phyloP scores from a whole-genome alignment of 2,329 filamentous ascomycete genomes.

The Colletotrichum scovillei region DNA sequence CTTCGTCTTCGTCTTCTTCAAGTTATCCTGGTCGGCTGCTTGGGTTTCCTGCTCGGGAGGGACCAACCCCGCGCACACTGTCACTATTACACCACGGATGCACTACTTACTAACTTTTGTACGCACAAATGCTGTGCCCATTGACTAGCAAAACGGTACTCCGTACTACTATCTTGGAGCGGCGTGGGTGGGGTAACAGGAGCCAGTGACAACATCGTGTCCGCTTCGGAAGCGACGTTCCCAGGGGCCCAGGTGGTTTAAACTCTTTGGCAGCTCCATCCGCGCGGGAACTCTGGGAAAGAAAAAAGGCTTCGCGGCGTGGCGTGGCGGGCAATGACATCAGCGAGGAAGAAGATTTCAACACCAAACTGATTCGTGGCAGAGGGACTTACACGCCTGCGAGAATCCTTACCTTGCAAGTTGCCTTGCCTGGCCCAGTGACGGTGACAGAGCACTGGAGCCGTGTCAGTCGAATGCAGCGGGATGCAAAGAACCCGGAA shows the following conservation, averaged over 20 bases:
- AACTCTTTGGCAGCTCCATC: background rate
- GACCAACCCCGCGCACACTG: background rate
- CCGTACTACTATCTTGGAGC: no score
- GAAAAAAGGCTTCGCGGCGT: background rate
- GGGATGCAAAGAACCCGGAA: constrained; percentile 16
- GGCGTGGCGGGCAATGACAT: constrained; percentile 17
- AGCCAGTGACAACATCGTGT: constrained; percentile 24
- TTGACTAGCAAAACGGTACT: background rate
- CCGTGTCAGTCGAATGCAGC: constrained; percentile 27
- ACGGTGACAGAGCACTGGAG: background rate
- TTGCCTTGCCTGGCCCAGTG: background rate
- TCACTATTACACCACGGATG: no score
- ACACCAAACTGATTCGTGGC: background rate
- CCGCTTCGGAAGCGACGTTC: constrained; percentile 10
- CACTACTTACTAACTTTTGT: background rate
- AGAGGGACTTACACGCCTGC: background rate
- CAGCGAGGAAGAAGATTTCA: background rate
- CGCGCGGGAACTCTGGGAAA: background rate
- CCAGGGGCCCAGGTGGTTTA: constrained; percentile 11
- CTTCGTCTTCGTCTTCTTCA: background rate
- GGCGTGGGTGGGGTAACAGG: background rate
- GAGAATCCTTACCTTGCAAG: background rate
- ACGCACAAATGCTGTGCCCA: background rate
- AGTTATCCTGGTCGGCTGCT: background rate
- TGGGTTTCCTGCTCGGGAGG: background rate